These are phyloP conservation scores for Zarea fungicola DNA, from an alignment of 2,329 filamentous ascomycete genomes.

Conservation along the genomic window DNA sequence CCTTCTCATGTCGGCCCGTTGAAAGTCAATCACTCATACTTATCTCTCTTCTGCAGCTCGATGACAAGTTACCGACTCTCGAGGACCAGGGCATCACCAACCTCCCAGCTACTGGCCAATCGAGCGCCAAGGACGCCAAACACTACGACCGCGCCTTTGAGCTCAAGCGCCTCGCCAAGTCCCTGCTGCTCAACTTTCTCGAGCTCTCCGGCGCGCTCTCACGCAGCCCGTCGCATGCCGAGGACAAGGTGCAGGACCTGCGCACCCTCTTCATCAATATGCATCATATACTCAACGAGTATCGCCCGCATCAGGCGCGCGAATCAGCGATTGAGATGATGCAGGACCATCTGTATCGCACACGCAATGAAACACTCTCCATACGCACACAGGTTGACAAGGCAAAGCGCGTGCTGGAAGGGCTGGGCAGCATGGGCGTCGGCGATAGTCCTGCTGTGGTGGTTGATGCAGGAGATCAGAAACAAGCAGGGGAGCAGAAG, in stretches of 20 bases:
- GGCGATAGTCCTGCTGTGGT: conserved; percentile 16
- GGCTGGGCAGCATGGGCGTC: conserved; percentile 51
- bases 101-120: conserved; percentile 42
- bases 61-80: conserved; percentile 60
- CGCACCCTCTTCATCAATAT: conserved; percentile 83
- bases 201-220: conserved; percentile 61
- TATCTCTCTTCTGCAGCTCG: conserved; percentile 35
- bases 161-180: conserved; percentile 75
- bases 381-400: conserved; percentile 64
- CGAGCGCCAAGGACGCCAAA: conserved; percentile 43
- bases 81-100: conserved; percentile 66
- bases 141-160: conserved; percentile 61
- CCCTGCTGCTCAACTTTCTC: conserved; percentile 80
- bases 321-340: conserved; percentile 84
- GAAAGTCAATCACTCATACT: background rate
- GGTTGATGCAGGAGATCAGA: background rate
- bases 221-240: conserved; percentile 41
- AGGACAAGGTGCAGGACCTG: conserved; percentile 71
- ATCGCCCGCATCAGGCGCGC: conserved; percentile 85
- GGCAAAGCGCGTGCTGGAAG: conserved; percentile 67
- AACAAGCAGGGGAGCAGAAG: conserved; percentile 17
- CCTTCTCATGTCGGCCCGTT: background rate
- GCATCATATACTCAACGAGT: conserved; percentile 90
- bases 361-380: conserved; percentile 65
- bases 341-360: conserved; percentile 74